Evolutionary conservation across 768 basidiomycete genomes (phyloP).

Genomic region (Suillus alpinus): DNA sequence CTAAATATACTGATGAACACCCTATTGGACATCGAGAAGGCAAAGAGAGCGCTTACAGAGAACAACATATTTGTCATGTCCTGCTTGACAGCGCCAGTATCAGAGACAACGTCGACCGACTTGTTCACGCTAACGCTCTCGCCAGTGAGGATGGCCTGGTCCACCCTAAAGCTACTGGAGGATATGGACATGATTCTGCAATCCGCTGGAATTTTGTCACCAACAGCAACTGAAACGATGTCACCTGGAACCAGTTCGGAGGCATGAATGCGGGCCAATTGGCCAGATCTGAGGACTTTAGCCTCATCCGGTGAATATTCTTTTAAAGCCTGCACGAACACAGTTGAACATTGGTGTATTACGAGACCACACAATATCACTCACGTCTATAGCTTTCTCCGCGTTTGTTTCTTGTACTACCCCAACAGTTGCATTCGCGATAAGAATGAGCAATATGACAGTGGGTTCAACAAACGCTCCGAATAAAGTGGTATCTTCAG

Average conservation of each 20-base stretch:
- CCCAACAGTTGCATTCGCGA: slow-evolving; percentile 97
- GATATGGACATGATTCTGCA: slow-evolving; percentile 85
- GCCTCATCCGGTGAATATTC: slow-evolving; percentile 98
- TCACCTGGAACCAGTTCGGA: slow-evolving; percentile 93
- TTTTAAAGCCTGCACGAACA: slow-evolving; percentile 70
- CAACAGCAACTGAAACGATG: slow-evolving; percentile 85
- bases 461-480: slow-evolving; percentile 94
- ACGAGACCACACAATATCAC: slow-evolving; percentile 30
- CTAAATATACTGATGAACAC: slow-evolving; percentile 35
- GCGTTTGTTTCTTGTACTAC: slow-evolving; percentile 97
- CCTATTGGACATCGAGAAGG: background rate
- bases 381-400: slow-evolving; percentile 94
- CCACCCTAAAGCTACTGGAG: slow-evolving; percentile 90
- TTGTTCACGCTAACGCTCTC: slow-evolving; percentile 92
- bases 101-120: slow-evolving; percentile 61
- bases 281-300: slow-evolving; percentile 77
- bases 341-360: background rate
- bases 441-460: slow-evolving; percentile 92
- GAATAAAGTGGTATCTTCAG: slow-evolving; percentile 59
- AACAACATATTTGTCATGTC: slow-evolving; percentile 98
- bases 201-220: slow-evolving; percentile 95
- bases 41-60: slow-evolving; percentile 50
- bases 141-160: slow-evolving; percentile 96
- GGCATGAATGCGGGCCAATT: slow-evolving; percentile 72
- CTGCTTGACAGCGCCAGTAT: slow-evolving; percentile 87